Percentiles rank a stretch among this genome's conserved stretches.
These are phyloP conservation scores for Nakaseomyces uthaithaninus DNA, from an alignment of 1,139 yeast species.

Conservation along the genomic window DNA sequence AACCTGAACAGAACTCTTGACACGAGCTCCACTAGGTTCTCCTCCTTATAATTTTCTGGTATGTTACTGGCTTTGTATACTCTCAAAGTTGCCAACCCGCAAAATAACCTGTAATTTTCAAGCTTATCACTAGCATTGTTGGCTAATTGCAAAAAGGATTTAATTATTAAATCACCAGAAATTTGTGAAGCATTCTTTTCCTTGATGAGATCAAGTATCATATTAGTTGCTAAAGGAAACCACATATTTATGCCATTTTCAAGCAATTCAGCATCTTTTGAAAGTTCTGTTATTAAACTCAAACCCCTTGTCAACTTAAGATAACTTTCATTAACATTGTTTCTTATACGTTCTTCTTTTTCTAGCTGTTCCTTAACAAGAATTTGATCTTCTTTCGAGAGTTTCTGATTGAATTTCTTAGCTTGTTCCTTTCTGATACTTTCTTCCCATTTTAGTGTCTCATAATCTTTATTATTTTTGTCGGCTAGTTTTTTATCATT, in stretches of 20 bases:
- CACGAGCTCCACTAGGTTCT: constrained; percentile 46
- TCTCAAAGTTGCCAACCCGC: constrained; percentile 66
- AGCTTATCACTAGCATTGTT: constrained; percentile 40
- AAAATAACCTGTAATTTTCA: constrained; percentile 42
- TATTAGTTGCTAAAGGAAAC: constrained; percentile 58
- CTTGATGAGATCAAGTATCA: constrained; percentile 38
- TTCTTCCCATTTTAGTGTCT: constrained; percentile 85
- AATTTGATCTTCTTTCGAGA: constrained; percentile 68
- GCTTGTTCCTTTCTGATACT: constrained; percentile 67
- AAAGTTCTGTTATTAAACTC: constrained; percentile 45
- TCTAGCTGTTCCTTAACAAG: constrained; percentile 52
- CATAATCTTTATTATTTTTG: constrained; percentile 75
- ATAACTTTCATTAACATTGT: constrained; percentile 36
- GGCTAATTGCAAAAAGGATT: constrained; percentile 41
- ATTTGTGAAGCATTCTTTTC: constrained; percentile 36
- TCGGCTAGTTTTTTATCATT: constrained; percentile 36
- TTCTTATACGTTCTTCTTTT: constrained; percentile 52
- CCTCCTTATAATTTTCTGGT: constrained; percentile 41
- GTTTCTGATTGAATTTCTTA: constrained; percentile 45
- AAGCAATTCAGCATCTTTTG: constrained; percentile 42
- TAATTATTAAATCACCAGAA: constrained; percentile 34
- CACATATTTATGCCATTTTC: constrained; percentile 66
- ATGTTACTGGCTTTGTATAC: constrained; percentile 38
- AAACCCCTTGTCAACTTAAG: constrained; percentile 42
- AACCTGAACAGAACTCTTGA: constrained; percentile 67